Evolutionary conservation across 108 stramenopile species (phyloP), one percentile per base, ranked within the genome.

Genomic region (Nitzschia putrida): DNA sequence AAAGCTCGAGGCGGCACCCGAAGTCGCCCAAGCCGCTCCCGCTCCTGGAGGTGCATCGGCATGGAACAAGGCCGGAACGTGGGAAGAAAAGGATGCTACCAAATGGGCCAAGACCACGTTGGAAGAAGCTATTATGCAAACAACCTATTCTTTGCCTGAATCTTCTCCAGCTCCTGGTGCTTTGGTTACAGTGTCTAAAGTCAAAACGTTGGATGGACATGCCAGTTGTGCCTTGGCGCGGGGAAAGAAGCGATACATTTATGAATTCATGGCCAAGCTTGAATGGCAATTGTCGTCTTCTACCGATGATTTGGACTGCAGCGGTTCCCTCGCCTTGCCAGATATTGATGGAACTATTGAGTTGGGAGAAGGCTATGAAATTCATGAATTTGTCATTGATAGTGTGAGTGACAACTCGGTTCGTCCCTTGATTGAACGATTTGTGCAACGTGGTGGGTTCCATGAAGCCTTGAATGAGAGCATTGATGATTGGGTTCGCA

Each of bases 181-280:
- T 2, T 43, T 60, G 12, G 87, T 53, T 13, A 72, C 41, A 1
- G 61, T 76, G 3, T 25, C 56, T 25, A 78, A 82, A 22, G 73
- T 79, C 13, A 67, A 66, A 11, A 77, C 79, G 24, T 50, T 93
- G 6, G 89, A 93, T 50, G 95, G 94, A 23, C 84, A 92, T 66
- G 92, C 97, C 29, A 88, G 87, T 66, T 84, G 83, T 47, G 87
- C 93, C n/a, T 76, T 76, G 41, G 95, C 95, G 8, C 71, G 97
- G 21, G 95, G 97, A 18, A 97, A 97, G 74, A 94, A 86, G 69
- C 74, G 91, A 44, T 95, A 86, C 80, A 89, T 96, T 65, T 97
- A 90, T 59, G 95, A 97, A 70, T 96, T 92, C 70, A 39, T 54
- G 22, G 67, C 88, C 69, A 85, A 81, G 23, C 40, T 94, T 5